Percentiles rank a stretch among this genome's conserved stretches.
Evolutionary conservation across 192 early-diverging fungal genomes (phyloP).

Genomic region (Podila minutissima): DNA sequence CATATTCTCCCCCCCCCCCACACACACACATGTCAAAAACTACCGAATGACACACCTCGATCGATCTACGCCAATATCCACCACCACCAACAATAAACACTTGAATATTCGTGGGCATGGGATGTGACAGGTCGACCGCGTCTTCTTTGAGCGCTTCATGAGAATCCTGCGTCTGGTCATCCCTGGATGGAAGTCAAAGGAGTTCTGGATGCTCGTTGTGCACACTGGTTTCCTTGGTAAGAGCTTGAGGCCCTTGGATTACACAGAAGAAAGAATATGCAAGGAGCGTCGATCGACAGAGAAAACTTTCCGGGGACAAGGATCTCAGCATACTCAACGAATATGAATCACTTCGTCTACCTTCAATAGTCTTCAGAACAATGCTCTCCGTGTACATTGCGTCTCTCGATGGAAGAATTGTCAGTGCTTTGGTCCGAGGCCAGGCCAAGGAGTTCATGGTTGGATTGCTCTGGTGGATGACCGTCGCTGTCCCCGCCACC

Average conservation of each 20-base stretch:
- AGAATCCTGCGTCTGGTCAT: constrained; percentile 84
- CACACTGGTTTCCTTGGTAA: constrained; percentile 86
- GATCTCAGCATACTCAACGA: background rate
- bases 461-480: constrained; percentile 93
- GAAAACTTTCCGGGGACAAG: too few relatives aligned
- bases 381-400: constrained; percentile 93
- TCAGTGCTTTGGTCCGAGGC: constrained; percentile 79
- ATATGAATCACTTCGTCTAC: background rate
- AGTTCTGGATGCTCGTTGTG: constrained; percentile 85
- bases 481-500: constrained; percentile 93
- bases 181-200: constrained; percentile 84
- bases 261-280: background rate
- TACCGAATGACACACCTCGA: background rate
- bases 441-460: constrained; percentile 83
- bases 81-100: background rate
- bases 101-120: background rate
- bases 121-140: constrained; percentile 56
- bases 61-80: background rate
- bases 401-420: constrained; percentile 85
- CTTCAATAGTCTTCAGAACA: constrained; percentile 76
- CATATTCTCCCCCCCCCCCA: background rate
- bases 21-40: constrained; percentile 1
- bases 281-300: background rate
- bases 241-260: background rate
- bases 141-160: constrained; percentile 67